Evolutionary conservation across 768 basidiomycete species (phyloP), one percentile per base, ranked within the genome.

Genomic region (Leccinum barrowsii): DNA sequence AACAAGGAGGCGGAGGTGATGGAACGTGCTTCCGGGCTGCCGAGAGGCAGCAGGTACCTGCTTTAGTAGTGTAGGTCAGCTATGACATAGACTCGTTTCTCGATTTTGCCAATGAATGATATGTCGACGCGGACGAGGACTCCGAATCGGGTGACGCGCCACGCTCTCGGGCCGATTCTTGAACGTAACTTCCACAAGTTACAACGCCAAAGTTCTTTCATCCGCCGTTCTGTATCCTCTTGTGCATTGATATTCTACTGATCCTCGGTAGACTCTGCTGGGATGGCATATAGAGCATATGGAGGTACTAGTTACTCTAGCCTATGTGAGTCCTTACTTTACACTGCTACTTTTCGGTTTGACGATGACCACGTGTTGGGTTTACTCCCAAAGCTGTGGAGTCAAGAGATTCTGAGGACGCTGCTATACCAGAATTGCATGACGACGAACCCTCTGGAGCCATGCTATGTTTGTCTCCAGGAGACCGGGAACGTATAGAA

Each of bases 11-110:
- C 73, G 26, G 77, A 80, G 40, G 60, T 53, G 52, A 69, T 70
- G 26, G 82, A 81, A 58, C 68, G 66, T 49, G 68, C 71, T 57
- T 68, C 72, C 28, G 69, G 70, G 10, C 63, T 70, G 44, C 67
- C 66, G 24, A 70, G 70, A 58, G 78, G 77, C 13, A 77, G 75
- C 64, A 74, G 80, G 63, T 82, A 82, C 64, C 67, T 80, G 37
- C 66, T 82, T 51, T 83, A 74, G 46, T 11, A 42, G 22, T n/a
- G 4, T 7, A 19, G 3, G 17, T 54, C 51, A n/a, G 53, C 50
- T 22, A 32, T 21, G 3, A 28, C 28, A 53, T 40, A 4, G 11
- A 32, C 26, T 26, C 26, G 30, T 5, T 11, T 30, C 19, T 51
- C 15, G 6, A 30, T 12, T 4, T 52, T 54, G 30, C 17, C 12